phyloP scores from a whole-genome alignment of 2,329 filamentous ascomycete species.

The Beauveria sp. region DNA sequence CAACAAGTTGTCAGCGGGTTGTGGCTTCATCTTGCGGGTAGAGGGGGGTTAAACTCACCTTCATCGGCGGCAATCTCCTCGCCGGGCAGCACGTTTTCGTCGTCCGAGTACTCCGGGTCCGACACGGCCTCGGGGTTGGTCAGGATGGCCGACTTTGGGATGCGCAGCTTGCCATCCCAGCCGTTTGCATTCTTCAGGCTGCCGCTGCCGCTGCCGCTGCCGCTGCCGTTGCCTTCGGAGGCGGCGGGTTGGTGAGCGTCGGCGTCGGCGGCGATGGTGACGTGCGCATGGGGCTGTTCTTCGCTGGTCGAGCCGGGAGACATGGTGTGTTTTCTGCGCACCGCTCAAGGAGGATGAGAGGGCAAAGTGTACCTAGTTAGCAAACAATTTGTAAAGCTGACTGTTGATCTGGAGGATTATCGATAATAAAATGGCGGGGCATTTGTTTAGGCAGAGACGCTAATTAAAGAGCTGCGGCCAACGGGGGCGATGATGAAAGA shows the following conservation, averaged over 20 bases:
- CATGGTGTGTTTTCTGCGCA: conserved; percentile 27
- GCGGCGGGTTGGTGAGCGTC: background rate
- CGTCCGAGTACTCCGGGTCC: conserved; percentile 77
- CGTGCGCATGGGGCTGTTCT: conserved; percentile 33
- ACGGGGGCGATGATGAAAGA: background rate
- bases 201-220: conserved; percentile 37
- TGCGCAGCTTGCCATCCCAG: conserved; percentile 76
- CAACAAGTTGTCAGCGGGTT: background rate
- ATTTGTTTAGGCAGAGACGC: conserved; percentile 8
- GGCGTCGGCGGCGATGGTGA: conserved; percentile 40
- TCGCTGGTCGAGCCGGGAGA: conserved; percentile 26
- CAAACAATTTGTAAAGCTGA: background rate
- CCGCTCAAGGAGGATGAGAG: background rate
- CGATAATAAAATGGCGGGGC: conserved; percentile 8
- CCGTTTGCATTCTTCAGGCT: conserved; percentile 55
- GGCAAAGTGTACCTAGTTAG: background rate
- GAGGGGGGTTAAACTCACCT: conserved; percentile 38
- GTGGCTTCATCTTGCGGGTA: no score
- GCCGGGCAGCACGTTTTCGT: conserved; percentile 58
- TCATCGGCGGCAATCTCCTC: conserved; percentile 78
- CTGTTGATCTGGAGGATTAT: background rate
- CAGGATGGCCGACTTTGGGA: conserved; percentile 55
- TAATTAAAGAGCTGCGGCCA: background rate
- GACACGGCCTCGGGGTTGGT: conserved; percentile 75
- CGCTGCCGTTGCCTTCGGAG: conserved; percentile 26